Conservation (phyloP, 2,329 filamentous ascomycete species). For the Colletotrichum filicis region DNA sequence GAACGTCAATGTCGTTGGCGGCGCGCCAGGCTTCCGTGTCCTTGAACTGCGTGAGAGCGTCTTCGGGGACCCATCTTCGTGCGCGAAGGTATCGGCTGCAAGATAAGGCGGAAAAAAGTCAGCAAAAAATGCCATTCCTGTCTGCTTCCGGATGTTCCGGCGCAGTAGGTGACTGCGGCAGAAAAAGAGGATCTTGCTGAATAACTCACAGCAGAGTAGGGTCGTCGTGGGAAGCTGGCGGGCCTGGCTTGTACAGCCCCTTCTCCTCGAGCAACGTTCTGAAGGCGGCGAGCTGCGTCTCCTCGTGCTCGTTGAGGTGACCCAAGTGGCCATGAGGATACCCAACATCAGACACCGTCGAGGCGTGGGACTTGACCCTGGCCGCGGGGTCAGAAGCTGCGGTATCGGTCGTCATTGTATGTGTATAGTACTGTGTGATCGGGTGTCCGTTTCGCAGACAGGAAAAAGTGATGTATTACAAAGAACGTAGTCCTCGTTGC, state of each 20-base stretch:
- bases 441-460: background rate
- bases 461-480: background rate
- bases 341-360: constrained; percentile 49
- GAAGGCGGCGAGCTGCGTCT: constrained; percentile 75
- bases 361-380: constrained; percentile 25
- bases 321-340: constrained; percentile 85
- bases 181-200: background rate
- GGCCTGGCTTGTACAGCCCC: constrained; percentile 69
- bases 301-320: constrained; percentile 77
- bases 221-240: constrained; percentile 76
- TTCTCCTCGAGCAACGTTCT: constrained; percentile 74
- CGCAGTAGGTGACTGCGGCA: background rate
- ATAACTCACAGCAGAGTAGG: constrained; percentile 73
- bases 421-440: background rate
- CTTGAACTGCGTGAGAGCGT: constrained; percentile 85
- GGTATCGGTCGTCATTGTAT: constrained; percentile 18
- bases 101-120: constrained; percentile 8
- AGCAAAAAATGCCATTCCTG: constrained; percentile 1
- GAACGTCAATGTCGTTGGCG: constrained; percentile 78
- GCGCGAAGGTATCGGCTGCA: constrained; percentile 87
- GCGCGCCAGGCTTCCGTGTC: constrained; percentile 90
- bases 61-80: constrained; percentile 80
- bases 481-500: background rate
- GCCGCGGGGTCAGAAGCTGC: constrained; percentile 22
- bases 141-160: background rate